Conservation (phyloP, 2,329 filamentous ascomycete genomes). For the Diaporthe ampelina region DNA sequence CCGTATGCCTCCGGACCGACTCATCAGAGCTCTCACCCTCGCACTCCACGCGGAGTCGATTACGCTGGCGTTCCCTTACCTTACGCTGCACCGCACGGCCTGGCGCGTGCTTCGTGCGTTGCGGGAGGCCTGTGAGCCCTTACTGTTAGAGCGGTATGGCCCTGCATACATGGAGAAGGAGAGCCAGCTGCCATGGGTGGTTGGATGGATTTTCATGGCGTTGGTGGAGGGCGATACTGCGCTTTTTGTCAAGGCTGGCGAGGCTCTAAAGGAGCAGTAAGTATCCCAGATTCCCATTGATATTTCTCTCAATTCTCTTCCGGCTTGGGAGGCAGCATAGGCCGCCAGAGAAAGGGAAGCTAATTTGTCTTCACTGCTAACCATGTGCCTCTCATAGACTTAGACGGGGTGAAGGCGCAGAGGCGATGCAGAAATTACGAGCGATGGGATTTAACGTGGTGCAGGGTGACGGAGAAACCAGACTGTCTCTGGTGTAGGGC, state of each 20-base stretch:
- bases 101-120: conserved; percentile 55
- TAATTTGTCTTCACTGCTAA: background rate
- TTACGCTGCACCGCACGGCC: conserved; percentile 55
- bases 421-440: background rate
- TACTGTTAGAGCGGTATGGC: conserved; percentile 51
- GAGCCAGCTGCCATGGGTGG: background rate
- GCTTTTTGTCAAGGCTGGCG: background rate
- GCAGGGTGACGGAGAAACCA: no score
- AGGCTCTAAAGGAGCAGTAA: background rate
- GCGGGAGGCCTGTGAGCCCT: conserved; percentile 48
- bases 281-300: background rate
- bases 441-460: background rate
- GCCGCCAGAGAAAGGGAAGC: no score
- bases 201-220: background rate
- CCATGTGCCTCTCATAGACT: background rate
- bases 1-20: conserved; percentile 44
- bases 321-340: no score
- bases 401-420: background rate
- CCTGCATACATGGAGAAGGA: conserved; percentile 50
- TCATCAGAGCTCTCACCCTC: conserved; percentile 50
- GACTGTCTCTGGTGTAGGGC: no score
- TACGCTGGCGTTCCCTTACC: conserved; percentile 56
- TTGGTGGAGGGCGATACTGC: background rate
- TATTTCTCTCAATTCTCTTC: no score
- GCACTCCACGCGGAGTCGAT: conserved; percentile 54